Conservation (phyloP, 177 flowering plant species). For the Vitis hybrid region DNA sequence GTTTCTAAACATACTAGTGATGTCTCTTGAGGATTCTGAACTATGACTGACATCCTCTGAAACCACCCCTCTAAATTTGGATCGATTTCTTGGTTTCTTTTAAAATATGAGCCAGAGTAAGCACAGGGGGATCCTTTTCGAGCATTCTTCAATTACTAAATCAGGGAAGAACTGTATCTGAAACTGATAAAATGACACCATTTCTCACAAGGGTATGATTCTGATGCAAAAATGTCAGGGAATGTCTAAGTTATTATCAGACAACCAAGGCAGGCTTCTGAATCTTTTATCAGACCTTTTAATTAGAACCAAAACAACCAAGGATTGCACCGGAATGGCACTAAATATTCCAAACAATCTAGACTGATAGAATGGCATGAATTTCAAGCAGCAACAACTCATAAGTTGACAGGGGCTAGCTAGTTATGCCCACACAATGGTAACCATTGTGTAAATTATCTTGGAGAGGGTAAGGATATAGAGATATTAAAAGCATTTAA, state of each 20-base stretch:
- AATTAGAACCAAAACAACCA: too few species aligned
- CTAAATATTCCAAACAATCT: too few species aligned
- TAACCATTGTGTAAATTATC: not conserved
- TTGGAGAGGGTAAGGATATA: not conserved
- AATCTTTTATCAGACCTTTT: too few species aligned
- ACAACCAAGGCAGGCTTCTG: too few species aligned
- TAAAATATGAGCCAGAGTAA: not conserved
- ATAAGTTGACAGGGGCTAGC: too few species aligned
- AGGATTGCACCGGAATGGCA: too few species aligned
- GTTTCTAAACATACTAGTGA: not conserved
- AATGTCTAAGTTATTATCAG: too few species aligned
- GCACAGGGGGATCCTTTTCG: not conserved
- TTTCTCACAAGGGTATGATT: not conserved
- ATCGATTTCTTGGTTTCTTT: not conserved
- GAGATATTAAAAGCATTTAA: not conserved
- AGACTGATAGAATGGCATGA: too few species aligned
- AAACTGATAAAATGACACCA: not conserved
- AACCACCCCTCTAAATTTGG: not conserved
- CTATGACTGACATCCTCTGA: not conserved
- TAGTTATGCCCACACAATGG: too few species aligned
- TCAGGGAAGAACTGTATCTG: not conserved
- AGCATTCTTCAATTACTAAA: not conserved
- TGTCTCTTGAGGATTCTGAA: conserved; percentile 1
- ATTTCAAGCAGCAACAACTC: too few species aligned
- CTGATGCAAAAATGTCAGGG: too few species aligned